A percentile compares a stretch with the other conserved stretches of the same genome.
Evolutionary conservation across 1,139 yeast genomes (phyloP).

Genomic region (Schwanniomyces etchellsii): DNA sequence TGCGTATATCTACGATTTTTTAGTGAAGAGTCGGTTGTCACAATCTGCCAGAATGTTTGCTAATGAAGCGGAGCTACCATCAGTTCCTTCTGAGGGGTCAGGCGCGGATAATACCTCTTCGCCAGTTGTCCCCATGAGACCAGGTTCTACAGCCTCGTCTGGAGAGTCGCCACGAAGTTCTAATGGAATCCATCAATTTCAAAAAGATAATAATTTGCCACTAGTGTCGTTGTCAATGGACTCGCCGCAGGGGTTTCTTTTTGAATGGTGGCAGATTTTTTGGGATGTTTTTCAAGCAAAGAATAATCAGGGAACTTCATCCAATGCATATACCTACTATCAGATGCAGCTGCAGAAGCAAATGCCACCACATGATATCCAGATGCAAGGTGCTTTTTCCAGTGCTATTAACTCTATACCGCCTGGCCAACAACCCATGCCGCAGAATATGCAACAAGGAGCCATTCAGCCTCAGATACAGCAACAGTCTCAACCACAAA

Average conservation of each 20-base stretch:
- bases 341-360: slow-evolving; percentile 65
- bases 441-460: slow-evolving; percentile 4
- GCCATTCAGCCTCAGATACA: slow-evolving; percentile 5
- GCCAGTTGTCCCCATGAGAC: slow-evolving; percentile 12
- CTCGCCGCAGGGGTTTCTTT: slow-evolving; percentile 81
- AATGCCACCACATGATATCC: slow-evolving; percentile 48
- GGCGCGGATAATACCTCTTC: slow-evolving; percentile 13
- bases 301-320: slow-evolving; percentile 53
- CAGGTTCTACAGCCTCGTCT: slow-evolving; percentile 1
- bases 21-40: slow-evolving; percentile 65
- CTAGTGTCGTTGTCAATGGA: slow-evolving; percentile 54
- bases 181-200: slow-evolving; percentile 13
- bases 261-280: slow-evolving; percentile 95
- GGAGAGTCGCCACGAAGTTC: slow-evolving; percentile 9
- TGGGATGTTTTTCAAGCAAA: slow-evolving; percentile 92
- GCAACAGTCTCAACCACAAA: slow-evolving; percentile 7
- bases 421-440: neutral
- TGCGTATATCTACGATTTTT: slow-evolving; percentile 82
- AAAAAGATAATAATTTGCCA: slow-evolving; percentile 41
- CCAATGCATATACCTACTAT: slow-evolving; percentile 65
- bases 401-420: neutral
- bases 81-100: slow-evolving; percentile 7
- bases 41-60: slow-evolving; percentile 70
- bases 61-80: slow-evolving; percentile 62
- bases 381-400: slow-evolving; percentile 1